These are phyloP conservation scores for Hypoxylon sp. DNA, from an alignment of 2,329 filamentous ascomycete genomes.

Conservation along the genomic window DNA sequence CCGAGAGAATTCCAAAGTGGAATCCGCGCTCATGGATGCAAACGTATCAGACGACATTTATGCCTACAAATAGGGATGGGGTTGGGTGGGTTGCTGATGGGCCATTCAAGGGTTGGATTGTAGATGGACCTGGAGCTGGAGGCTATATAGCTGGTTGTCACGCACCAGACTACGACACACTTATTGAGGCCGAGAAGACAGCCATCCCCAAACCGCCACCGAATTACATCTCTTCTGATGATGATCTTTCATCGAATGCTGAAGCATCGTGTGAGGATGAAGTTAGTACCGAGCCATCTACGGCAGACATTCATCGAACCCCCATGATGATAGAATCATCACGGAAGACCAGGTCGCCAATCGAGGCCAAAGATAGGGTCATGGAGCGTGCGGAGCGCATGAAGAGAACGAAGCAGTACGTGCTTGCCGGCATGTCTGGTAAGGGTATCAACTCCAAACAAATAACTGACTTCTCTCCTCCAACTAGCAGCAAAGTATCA, in stretches of 20 bases:
- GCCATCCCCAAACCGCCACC: slow-evolving; percentile 11
- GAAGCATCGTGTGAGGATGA: background rate
- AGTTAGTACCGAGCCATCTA: background rate
- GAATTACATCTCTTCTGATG: background rate
- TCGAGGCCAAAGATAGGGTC: slow-evolving; percentile 4
- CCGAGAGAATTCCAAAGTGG: slow-evolving; percentile 27
- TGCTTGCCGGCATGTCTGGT: slow-evolving; percentile 23
- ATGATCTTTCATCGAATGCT: background rate
- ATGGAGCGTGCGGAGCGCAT: slow-evolving; percentile 21
- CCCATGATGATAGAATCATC: background rate
- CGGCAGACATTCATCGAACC: background rate
- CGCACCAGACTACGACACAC: slow-evolving; percentile 37
- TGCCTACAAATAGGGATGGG: slow-evolving; percentile 1
- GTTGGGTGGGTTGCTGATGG: slow-evolving; percentile 40
- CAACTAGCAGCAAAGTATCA: slow-evolving; percentile 9
- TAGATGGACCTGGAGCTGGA: slow-evolving; percentile 38
- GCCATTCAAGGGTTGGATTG: slow-evolving; percentile 48
- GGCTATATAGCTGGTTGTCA: slow-evolving; percentile 39
- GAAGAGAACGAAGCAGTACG: slow-evolving; percentile 40
- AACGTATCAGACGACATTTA: slow-evolving; percentile 33
- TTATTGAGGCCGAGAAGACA: slow-evolving; percentile 40
- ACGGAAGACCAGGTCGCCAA: background rate
- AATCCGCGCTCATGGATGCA: slow-evolving; percentile 36
- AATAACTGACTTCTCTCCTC: slow-evolving; percentile 2
- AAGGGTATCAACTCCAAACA: slow-evolving; percentile 7